phyloP scores from a whole-genome alignment of 1,284 basidiomycete genomes.

The Porodaedalea pini region DNA sequence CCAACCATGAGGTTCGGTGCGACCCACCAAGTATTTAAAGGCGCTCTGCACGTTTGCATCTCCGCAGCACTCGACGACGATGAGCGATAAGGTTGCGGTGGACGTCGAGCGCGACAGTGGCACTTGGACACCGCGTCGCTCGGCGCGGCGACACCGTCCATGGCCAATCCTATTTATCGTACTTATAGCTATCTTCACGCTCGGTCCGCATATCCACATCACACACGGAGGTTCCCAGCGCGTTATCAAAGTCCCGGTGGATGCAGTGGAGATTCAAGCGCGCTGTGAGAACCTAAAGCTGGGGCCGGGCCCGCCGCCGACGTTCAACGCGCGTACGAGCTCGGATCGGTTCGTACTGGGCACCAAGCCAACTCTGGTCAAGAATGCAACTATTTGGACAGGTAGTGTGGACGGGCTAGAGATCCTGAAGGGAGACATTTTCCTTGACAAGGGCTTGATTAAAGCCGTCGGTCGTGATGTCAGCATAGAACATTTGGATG shows the following conservation, averaged over 20 bases:
- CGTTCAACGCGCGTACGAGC: constrained; percentile 50
- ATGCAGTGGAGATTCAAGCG: constrained; percentile 3
- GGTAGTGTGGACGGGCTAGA: constrained; percentile 65
- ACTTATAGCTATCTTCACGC: neutral
- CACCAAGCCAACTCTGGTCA: constrained; percentile 63
- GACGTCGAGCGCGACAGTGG: neutral
- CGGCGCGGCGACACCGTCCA: neutral
- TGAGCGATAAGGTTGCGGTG: neutral
- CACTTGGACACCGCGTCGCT: neutral
- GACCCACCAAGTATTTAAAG: neutral
- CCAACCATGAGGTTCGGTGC: neutral
- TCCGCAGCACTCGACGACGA: neutral
- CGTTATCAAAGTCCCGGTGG: neutral
- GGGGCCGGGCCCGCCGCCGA: constrained; percentile 40
- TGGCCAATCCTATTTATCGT: constrained; percentile 10
- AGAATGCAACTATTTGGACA: constrained; percentile 80
- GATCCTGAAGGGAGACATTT: constrained; percentile 54
- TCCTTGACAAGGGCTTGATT: constrained; percentile 57
- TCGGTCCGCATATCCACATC: constrained; percentile 5
- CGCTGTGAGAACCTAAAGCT: constrained; percentile 23
- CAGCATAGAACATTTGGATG: constrained; percentile 19
- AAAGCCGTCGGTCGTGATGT: constrained; percentile 50
- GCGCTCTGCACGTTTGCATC: neutral
- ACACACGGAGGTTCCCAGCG: neutral
- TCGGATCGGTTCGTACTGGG: constrained; percentile 73